Percentiles rank a stretch among this genome's conserved stretches.
Conservation (phyloP, 371 early-diverging fungal genomes). For the Phascolomyces articulosus region DNA sequence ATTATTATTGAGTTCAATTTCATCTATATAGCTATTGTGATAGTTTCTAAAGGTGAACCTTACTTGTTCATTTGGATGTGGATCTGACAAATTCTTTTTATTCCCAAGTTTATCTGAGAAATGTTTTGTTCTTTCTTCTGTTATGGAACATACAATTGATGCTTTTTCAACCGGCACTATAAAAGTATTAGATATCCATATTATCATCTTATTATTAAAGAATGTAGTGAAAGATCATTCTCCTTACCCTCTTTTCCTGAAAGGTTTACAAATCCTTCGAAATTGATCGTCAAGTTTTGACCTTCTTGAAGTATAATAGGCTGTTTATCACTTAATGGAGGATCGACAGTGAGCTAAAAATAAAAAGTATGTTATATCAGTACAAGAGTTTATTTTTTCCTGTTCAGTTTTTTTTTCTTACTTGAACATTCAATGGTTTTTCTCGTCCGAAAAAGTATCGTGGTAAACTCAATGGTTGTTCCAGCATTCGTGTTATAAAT, state of each 20-base stretch:
- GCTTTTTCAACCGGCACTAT: conserved; percentile 24
- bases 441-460: conserved; percentile 31
- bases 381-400: background rate
- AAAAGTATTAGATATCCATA: background rate
- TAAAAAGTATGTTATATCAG: background rate
- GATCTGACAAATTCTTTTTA: conserved; percentile 38
- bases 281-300: conserved; percentile 36
- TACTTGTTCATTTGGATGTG: conserved; percentile 11
- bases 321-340: conserved; percentile 28
- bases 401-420: background rate
- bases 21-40: background rate
- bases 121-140: conserved; percentile 30
- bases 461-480: conserved; percentile 30
- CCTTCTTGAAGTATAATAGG: conserved; percentile 24
- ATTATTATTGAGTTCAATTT: background rate
- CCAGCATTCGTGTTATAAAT: conserved; percentile 24
- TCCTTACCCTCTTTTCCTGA: conserved; percentile 2
- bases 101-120: conserved; percentile 30
- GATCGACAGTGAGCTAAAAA: conserved; percentile 30
- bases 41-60: too few relatives aligned
- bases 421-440: conserved; percentile 28
- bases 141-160: conserved; percentile 34
- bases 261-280: conserved; percentile 37
- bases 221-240: too few relatives aligned
- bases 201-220: too few relatives aligned